Percentiles rank a stretch among this genome's conserved stretches.
Conservation (phyloP, 139 green algal species). For the Picochlorum sp. region DNA sequence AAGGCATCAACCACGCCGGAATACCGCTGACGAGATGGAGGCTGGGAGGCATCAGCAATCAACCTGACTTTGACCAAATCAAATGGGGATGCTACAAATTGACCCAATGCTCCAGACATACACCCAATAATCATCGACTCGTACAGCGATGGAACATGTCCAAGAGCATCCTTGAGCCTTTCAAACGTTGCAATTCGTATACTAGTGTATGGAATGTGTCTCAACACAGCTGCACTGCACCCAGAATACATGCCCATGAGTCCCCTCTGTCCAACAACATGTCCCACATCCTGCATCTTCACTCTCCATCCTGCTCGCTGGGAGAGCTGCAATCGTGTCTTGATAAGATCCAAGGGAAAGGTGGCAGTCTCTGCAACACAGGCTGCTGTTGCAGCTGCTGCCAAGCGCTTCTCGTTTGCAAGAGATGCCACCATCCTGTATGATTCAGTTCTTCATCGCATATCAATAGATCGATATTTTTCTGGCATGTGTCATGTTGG, state of each 20-base stretch:
- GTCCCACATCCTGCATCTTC: no score
- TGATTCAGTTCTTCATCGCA: no score
- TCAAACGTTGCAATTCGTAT: constrained; percentile 52
- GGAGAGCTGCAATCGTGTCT: constrained; percentile 54
- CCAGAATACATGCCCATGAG: constrained; percentile 41
- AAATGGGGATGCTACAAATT: constrained; percentile 49
- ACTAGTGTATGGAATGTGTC: constrained; percentile 51
- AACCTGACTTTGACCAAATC: constrained; percentile 61
- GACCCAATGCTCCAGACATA: constrained; percentile 41
- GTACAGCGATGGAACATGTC: background rate
- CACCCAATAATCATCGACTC: constrained; percentile 32
- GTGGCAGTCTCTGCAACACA: constrained; percentile 33
- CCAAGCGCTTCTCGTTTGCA: background rate
- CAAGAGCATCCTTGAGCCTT: constrained; percentile 1
- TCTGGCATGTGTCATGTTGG: no score
- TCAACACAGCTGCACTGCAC: constrained; percentile 36
- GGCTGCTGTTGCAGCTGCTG: constrained; percentile 7
- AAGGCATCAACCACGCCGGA: constrained; percentile 7
- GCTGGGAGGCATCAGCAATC: constrained; percentile 37
- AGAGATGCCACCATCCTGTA: background rate
- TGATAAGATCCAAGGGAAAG: constrained; percentile 51
- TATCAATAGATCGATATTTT: no score
- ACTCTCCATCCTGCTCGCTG: background rate
- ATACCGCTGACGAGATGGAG: constrained; percentile 31
- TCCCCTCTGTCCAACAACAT: constrained; percentile 28